phyloP scores from a whole-genome alignment of 2,329 filamentous ascomycete species.

The Colletotrichum spaethianum region DNA sequence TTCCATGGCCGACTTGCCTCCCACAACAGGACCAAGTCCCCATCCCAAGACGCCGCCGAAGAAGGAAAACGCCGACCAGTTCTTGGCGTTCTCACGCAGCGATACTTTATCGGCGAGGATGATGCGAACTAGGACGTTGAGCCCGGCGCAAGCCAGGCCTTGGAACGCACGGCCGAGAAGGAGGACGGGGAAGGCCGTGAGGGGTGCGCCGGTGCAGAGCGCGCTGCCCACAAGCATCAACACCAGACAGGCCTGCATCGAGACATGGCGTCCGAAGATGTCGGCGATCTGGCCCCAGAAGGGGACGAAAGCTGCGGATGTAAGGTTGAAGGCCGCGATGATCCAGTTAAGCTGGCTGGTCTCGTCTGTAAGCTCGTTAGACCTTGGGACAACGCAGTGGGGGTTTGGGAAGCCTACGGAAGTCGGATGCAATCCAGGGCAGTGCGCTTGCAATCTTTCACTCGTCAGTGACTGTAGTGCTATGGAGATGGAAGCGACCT shows the following conservation, averaged over 20 bases:
- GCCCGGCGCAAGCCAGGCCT: slow-evolving; percentile 72
- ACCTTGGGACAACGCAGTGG: neutral
- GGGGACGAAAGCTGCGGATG: slow-evolving; percentile 76
- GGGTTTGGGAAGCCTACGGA: slow-evolving; percentile 50
- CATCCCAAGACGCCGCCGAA: slow-evolving; percentile 70
- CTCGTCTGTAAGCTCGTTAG: slow-evolving; percentile 54
- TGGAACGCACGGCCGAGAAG: slow-evolving; percentile 75
- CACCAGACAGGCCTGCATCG: slow-evolving; percentile 73
- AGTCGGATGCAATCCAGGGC: slow-evolving; percentile 74
- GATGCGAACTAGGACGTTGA: slow-evolving; percentile 72
- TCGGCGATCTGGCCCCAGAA: slow-evolving; percentile 76
- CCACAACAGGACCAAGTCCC: slow-evolving; percentile 73
- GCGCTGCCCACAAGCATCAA: slow-evolving; percentile 73
- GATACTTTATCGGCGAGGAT: slow-evolving; percentile 77
- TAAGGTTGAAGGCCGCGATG: slow-evolving; percentile 77
- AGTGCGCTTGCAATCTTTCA: slow-evolving; percentile 53
- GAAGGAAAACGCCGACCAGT: slow-evolving; percentile 73
- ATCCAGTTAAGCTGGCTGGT: slow-evolving; percentile 77
- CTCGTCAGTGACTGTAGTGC: neutral
- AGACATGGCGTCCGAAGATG: slow-evolving; percentile 73
- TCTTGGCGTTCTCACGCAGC: slow-evolving; percentile 72
- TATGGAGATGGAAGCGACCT: neutral
- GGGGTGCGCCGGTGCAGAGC: slow-evolving; percentile 71
- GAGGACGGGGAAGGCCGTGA: slow-evolving; percentile 69
- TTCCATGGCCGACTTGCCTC: slow-evolving; percentile 53